phyloP scores from a whole-genome alignment of 2,329 filamentous ascomycete genomes.

The Fusarium siculi region DNA sequence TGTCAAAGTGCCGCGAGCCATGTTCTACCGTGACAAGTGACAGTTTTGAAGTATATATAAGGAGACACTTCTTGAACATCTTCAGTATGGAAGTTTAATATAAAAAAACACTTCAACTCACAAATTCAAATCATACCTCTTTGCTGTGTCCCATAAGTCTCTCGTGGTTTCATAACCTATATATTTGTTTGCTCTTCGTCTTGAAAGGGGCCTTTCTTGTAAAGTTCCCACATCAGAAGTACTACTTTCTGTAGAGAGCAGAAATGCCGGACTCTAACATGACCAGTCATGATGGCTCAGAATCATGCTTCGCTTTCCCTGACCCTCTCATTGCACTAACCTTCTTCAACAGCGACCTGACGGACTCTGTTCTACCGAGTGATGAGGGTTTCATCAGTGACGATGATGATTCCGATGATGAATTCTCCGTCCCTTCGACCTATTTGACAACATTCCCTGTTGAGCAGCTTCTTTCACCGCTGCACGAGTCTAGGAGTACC shows the following conservation, averaged over 20 bases:
- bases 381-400: conserved; percentile 3
- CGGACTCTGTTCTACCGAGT: neutral
- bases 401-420: neutral
- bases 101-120: neutral
- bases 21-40: neutral
- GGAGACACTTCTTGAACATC: neutral
- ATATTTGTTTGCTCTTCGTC: neutral
- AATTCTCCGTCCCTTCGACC: neutral
- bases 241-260: neutral
- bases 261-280: neutral
- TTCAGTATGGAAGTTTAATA: neutral
- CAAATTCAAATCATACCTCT: neutral
- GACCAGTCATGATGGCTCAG: neutral
- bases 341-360: conserved; percentile 23
- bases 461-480: neutral
- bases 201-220: neutral
- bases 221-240: neutral
- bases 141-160: neutral
- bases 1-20: neutral
- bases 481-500: neutral
- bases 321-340: neutral
- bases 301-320: conserved; percentile 7
- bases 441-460: neutral
- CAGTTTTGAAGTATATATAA: neutral
- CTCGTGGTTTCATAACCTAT: neutral